A percentile compares a stretch with the other conserved stretches of the same genome.
Evolutionary conservation across 768 basidiomycete genomes (phyloP).

Genomic region (Calocybe cyanea): DNA sequence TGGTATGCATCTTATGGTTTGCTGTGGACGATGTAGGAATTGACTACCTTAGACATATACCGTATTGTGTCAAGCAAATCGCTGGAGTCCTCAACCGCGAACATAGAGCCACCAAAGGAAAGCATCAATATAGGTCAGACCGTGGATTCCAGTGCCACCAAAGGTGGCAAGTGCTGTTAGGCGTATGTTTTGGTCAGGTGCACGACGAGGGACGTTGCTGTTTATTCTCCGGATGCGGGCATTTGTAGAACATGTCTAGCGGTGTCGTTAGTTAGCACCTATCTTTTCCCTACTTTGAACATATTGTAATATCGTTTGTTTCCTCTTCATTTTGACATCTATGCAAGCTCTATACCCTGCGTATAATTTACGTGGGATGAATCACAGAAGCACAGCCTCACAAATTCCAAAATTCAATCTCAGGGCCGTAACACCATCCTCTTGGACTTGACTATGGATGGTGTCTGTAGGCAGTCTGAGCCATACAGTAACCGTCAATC

Average conservation of each 20-base stretch:
- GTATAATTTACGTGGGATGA: too few species aligned
- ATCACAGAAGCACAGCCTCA: background rate
- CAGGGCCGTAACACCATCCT: background rate
- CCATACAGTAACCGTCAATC: too few species aligned
- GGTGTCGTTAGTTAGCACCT: conserved; percentile 16
- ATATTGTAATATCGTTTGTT: conserved; percentile 21
- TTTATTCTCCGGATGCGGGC: conserved; percentile 18
- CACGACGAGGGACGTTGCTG: conserved; percentile 7
- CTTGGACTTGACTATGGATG: too few species aligned
- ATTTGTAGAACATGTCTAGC: conserved; percentile 15
- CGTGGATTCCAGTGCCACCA: conserved; percentile 54
- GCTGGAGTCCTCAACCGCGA: conserved; percentile 79
- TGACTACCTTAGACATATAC: conserved; percentile 75
- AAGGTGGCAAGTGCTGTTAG: conserved; percentile 65
- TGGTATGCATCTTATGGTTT: conserved; percentile 44
- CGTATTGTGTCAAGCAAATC: conserved; percentile 95
- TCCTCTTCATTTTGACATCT: conserved; percentile 11
- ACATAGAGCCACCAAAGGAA: conserved; percentile 77
- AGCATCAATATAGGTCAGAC: conserved; percentile 84
- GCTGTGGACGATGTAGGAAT: conserved; percentile 1
- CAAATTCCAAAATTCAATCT: background rate
- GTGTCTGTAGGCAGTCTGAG: too few species aligned
- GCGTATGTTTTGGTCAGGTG: background rate
- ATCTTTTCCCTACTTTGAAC: conserved; percentile 16
- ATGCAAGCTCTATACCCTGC: too few species aligned